Conservation (phyloP, 169 alveolate species). For the Eimeria necatrix region DNA sequence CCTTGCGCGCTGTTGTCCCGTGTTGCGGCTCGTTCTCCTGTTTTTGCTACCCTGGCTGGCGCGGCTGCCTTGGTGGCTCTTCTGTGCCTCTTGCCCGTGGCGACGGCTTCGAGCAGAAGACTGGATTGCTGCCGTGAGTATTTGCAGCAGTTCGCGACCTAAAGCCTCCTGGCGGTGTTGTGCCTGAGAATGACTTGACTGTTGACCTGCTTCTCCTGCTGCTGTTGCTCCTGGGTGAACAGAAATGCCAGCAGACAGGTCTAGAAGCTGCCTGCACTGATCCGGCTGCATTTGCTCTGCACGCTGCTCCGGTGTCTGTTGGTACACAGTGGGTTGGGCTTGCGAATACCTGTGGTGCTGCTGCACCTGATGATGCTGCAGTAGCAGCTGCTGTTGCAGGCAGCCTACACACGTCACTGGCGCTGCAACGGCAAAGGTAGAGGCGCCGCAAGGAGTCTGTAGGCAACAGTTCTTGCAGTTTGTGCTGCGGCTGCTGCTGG, state of each 20-base stretch:
- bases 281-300: neutral
- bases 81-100: conserved; percentile 2
- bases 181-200: neutral
- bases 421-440: neutral
- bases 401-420: conserved; percentile 27
- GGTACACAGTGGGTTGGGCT: neutral
- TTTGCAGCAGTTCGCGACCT: neutral
- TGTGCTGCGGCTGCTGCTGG: conserved; percentile 4
- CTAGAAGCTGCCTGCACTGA: neutral
- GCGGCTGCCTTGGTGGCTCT: neutral
- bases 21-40: too few species aligned
- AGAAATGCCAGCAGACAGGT: neutral
- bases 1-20: too few species aligned
- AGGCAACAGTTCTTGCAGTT: neutral
- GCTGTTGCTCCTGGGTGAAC: neutral
- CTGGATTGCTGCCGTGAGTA: neutral
- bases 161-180: neutral
- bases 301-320: neutral
- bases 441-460: neutral
- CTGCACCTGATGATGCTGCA: neutral
- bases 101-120: neutral
- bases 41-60: too few species aligned
- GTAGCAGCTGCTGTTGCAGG: conserved; percentile 37
- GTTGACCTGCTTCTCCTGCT: neutral
- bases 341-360: conserved; percentile 7